Conservation (phyloP, 768 basidiomycete genomes). For the Pisolithus marmoratus region DNA sequence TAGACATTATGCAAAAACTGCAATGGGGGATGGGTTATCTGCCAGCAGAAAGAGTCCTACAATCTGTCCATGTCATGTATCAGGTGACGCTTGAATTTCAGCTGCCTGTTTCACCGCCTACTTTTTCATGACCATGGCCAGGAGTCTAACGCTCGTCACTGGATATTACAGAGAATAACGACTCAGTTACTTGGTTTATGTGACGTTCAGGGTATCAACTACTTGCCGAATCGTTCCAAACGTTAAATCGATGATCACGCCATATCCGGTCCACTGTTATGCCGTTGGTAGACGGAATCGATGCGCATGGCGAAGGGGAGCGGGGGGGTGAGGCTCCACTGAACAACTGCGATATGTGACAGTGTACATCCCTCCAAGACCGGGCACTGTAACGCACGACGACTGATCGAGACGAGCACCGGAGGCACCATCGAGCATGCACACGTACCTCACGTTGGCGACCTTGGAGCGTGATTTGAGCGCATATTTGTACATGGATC, state of each 20-base stretch:
- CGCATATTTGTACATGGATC: constrained; percentile 62
- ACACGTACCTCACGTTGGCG: constrained; percentile 60
- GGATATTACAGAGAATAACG: constrained; percentile 13
- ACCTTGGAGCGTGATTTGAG: constrained; percentile 61
- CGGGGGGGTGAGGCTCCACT: constrained; percentile 31
- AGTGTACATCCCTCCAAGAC: constrained; percentile 60
- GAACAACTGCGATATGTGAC: constrained; percentile 58
- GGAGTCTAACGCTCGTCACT: constrained; percentile 3
- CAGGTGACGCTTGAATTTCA: neutral
- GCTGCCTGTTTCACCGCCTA: neutral
- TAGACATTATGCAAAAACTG: constrained; percentile 25
- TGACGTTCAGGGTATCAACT: neutral
- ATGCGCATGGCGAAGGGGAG: constrained; percentile 25
- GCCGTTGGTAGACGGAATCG: constrained; percentile 39
- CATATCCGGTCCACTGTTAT: constrained; percentile 62
- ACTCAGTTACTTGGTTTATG: neutral
- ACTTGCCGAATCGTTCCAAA: constrained; percentile 50
- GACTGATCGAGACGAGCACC: constrained; percentile 2
- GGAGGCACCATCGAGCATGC: neutral
- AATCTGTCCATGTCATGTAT: constrained; percentile 13
- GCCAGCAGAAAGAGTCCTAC: constrained; percentile 23
- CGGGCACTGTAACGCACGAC: constrained; percentile 41
- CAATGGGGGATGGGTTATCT: constrained; percentile 18
- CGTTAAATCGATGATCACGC: constrained; percentile 59
- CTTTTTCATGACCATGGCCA: neutral